Evolutionary conservation across 768 basidiomycete genomes (phyloP).

Genomic region (Rhodotorula sphaerocarpa): DNA sequence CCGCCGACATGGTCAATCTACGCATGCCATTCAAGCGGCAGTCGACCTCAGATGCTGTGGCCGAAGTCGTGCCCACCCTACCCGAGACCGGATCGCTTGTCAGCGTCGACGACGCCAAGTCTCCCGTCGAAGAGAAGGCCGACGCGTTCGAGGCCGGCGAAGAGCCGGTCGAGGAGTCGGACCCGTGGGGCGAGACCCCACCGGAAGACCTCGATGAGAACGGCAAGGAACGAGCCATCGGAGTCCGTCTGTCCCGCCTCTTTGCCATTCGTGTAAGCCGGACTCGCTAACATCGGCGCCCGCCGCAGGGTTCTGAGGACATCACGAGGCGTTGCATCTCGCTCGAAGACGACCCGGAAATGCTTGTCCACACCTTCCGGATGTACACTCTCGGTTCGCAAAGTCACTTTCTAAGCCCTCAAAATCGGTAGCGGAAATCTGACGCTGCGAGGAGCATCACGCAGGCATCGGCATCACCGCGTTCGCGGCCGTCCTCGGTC

Average conservation of each 20-base stretch:
- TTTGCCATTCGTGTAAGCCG: too few relatives aligned
- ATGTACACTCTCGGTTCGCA: conserved; percentile 38
- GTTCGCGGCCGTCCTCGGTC: conserved; percentile 40
- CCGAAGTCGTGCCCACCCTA: conserved; percentile 1
- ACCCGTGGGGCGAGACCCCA: conserved; percentile 3
- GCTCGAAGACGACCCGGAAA: conserved; percentile 33
- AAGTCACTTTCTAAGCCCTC: neutral
- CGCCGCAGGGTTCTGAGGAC: conserved; percentile 27
- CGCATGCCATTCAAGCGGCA: conserved; percentile 24
- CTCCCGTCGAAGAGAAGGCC: conserved; percentile 24
- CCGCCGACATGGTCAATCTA: conserved; percentile 8
- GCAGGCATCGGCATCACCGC: conserved; percentile 39
- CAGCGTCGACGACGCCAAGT: conserved; percentile 1
- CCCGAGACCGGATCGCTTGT: conserved; percentile 2
- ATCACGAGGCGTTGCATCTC: conserved; percentile 32
- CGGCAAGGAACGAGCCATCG: conserved; percentile 36
- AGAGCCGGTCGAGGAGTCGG: neutral
- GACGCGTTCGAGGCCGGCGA: neutral
- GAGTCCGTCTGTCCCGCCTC: neutral
- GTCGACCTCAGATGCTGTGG: conserved; percentile 2
- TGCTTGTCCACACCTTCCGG: conserved; percentile 39
- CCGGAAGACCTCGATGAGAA: conserved; percentile 22
- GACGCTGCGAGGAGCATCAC: too few relatives aligned
- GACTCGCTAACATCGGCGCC: too few relatives aligned
- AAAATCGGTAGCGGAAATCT: neutral